Evolutionary conservation across 2,329 filamentous ascomycete genomes (phyloP), one percentile per base, ranked within the genome.

Genomic region (Zymoseptoria crescenta): DNA sequence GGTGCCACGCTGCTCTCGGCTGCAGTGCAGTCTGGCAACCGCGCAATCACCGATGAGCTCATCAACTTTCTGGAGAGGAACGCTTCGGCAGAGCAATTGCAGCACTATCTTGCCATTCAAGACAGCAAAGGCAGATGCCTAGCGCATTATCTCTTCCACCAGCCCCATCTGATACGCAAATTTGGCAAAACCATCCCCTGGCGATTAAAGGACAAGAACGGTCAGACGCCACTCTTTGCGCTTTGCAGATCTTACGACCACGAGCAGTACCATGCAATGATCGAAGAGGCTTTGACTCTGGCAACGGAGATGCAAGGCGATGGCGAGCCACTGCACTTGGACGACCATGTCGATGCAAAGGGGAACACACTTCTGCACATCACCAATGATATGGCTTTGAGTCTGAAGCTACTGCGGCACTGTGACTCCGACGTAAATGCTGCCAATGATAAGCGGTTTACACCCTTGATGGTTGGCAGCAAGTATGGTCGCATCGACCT

Each of bases 391-490:
- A 82, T 89, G 8, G 82, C 86, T 57, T 80, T 97, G 53, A 89
- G 90, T 1, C 71, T 86, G 56, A 83, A 84, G 60, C 87, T 97
- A 49, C 78, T 99, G 41, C 83, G 88, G 58, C 83, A 87, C 60
- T 96, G 92, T 74, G 94, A 99, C 66, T 88, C 91, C n/a, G 91
- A 99, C 70, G 89, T 93, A 57, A 99, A 99, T 74, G 92, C 93
- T 8, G 88, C 87, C 8, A 99, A 99, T 70, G 92, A 97, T 67
- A 96, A 91, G 76, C 87, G 85, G 53, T 97, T 99, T 70, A 99
- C 95, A 0, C 87, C 94, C 1, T 79, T 99, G 58, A 99, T 99
- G 94, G 88, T 99, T 62, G 93, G 93, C 7, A 97, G 93, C 81
- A 99, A 99, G 73, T 99, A 97, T 70, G 94, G 94, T 35, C 85